phyloP scores from a whole-genome alignment of 1,284 basidiomycete genomes.

The Xerocomus minutiporus region DNA sequence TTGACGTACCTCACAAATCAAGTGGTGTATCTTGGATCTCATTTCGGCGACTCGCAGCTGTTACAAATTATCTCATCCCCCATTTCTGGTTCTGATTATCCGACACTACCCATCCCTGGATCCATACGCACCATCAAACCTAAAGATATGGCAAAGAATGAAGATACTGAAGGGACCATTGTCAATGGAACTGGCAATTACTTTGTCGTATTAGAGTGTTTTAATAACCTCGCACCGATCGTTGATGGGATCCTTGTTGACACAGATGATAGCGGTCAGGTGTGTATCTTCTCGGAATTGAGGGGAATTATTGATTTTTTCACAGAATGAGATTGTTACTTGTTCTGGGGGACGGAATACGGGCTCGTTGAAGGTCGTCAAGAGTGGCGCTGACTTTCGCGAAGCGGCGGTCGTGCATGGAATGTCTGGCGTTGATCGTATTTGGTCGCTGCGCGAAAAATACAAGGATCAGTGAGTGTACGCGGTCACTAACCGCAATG shows the following conservation, averaged over 20 bases:
- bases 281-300: slow-evolving; percentile 32
- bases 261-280: slow-evolving; percentile 71
- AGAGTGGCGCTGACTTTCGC: slow-evolving; percentile 82
- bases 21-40: slow-evolving; percentile 78
- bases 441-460: slow-evolving; percentile 63
- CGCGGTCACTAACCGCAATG: not conserved
- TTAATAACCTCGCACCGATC: slow-evolving; percentile 85
- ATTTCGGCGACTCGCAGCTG: slow-evolving; percentile 78
- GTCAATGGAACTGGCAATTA: slow-evolving; percentile 48
- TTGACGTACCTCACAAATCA: slow-evolving; percentile 75
- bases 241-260: slow-evolving; percentile 80
- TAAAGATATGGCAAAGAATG: slow-evolving; percentile 21
- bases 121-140: slow-evolving; percentile 42
- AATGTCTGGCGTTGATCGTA: slow-evolving; percentile 49
- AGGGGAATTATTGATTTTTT: slow-evolving; percentile 6
- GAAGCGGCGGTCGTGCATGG: slow-evolving; percentile 62
- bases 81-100: slow-evolving; percentile 37
- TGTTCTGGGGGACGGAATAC: slow-evolving; percentile 83
- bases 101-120: slow-evolving; percentile 48
- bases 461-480: slow-evolving; percentile 49
- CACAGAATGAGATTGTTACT: slow-evolving; percentile 76
- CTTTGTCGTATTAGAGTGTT: slow-evolving; percentile 58
- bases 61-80: slow-evolving; percentile 53
- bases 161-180: slow-evolving; percentile 41
- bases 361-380: slow-evolving; percentile 78